These are phyloP conservation scores for Escovopsis sp. DNA, from an alignment of 2,329 filamentous ascomycete genomes.

Conservation along the genomic window DNA sequence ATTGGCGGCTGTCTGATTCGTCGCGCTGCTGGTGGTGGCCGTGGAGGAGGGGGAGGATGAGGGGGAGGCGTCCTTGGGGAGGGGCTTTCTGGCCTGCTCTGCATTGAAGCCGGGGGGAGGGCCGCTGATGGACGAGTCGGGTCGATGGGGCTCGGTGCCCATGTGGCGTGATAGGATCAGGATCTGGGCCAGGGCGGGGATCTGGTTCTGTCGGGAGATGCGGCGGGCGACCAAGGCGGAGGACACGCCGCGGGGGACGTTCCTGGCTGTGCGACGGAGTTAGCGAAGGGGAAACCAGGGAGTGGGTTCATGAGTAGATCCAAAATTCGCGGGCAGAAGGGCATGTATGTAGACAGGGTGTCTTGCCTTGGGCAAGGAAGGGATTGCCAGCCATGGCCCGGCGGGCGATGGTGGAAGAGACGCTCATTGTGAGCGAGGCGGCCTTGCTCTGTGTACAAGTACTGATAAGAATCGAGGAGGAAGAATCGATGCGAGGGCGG, in stretches of 20 bases:
- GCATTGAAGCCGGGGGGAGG: slow-evolving; percentile 84
- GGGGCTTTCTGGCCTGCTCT: slow-evolving; percentile 76
- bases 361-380: slow-evolving; percentile 32
- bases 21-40: slow-evolving; percentile 11
- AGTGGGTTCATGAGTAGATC: neutral
- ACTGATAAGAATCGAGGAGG: too few relatives aligned
- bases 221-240: slow-evolving; percentile 32
- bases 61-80: slow-evolving; percentile 38
- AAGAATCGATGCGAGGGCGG: too few relatives aligned
- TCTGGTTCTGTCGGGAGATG: slow-evolving; percentile 27
- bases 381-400: slow-evolving; percentile 38
- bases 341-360: neutral
- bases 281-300: too few relatives aligned
- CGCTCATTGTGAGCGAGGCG: slow-evolving; percentile 30
- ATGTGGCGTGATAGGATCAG: slow-evolving; percentile 40
- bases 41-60: slow-evolving; percentile 1
- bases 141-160: slow-evolving; percentile 43
- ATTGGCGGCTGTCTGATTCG: slow-evolving; percentile 14
- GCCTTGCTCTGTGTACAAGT: too few relatives aligned
- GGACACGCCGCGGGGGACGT: slow-evolving; percentile 30
- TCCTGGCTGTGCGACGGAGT: slow-evolving; percentile 22
- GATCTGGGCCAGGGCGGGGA: slow-evolving; percentile 39
- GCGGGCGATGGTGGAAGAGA: slow-evolving; percentile 39
- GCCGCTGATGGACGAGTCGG: slow-evolving; percentile 35
- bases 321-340: neutral